Conservation (phyloP, 305 asterid genomes). For the Fraxinus paxiana region DNA sequence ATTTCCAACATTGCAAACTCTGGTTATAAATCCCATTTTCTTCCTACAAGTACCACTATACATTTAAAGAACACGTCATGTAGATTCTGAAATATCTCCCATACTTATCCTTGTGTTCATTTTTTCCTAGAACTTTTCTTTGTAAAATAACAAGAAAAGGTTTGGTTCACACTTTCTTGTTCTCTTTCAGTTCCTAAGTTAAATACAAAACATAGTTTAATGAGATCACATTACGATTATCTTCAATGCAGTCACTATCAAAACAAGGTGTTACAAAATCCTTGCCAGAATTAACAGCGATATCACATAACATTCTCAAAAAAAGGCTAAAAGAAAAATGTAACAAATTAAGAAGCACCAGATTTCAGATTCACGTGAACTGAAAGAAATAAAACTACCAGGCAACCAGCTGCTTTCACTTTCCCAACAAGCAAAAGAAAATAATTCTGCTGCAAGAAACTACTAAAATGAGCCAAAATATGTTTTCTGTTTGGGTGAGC, state of each 20-base stretch:
- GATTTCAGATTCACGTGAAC: not conserved
- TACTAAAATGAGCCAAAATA: not conserved
- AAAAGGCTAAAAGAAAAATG: not conserved
- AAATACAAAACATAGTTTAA: not conserved
- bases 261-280: not conserved
- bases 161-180: not conserved
- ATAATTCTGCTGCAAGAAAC: not conserved
- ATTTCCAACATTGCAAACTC: not conserved
- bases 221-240: not conserved
- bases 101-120: not conserved
- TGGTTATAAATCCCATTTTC: not conserved
- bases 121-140: not conserved
- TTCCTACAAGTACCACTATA: not conserved
- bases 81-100: not conserved
- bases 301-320: not conserved
- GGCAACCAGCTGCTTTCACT: slow-evolving; percentile 2
- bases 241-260: not conserved
- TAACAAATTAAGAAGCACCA: not conserved
- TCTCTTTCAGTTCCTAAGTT: not conserved
- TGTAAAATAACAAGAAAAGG: not conserved
- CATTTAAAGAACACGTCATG: not conserved
- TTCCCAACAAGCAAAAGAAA: not conserved
- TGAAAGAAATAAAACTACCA: not conserved
- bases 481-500: not conserved
- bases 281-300: not conserved